A percentile compares a stretch with the other conserved stretches of the same genome.
Evolutionary conservation across 306 rosid species (phyloP).

Genomic region (Vigna trinervia): DNA sequence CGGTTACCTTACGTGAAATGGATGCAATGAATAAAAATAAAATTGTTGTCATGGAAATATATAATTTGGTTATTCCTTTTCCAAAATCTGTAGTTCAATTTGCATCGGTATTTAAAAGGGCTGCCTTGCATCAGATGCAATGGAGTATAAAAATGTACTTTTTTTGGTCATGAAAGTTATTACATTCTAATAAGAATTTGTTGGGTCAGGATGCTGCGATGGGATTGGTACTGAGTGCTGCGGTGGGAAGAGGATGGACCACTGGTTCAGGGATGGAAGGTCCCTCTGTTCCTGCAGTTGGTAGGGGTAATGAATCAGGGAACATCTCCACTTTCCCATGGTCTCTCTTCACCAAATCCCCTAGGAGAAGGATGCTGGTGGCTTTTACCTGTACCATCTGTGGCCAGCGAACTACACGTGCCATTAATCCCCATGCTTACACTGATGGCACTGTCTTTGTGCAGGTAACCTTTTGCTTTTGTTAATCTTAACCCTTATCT

Average conservation of each 20-base stretch:
- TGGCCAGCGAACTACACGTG: conserved; percentile 92
- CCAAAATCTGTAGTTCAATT: conserved; percentile 14
- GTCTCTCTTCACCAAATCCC: conserved; percentile 97
- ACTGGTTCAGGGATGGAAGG: conserved; percentile 99
- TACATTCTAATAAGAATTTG: conserved; percentile 22
- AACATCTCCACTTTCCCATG: conserved; percentile 94
- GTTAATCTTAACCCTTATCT: background rate
- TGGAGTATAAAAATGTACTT: background rate
- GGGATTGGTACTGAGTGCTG: conserved; percentile 96
- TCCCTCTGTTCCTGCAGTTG: conserved; percentile 82
- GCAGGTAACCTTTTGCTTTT: conserved; percentile 60
- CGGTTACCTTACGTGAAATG: background rate
- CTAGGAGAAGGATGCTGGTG: conserved; percentile 91
- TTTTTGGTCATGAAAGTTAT: background rate
- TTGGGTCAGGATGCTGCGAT: conserved; percentile 81
- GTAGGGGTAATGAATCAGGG: conserved; percentile 52
- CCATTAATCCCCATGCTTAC: conserved; percentile 96
- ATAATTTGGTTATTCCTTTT: background rate
- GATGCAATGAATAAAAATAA: background rate
- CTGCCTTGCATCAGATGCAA: background rate
- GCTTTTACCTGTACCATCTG: conserved; percentile 97
- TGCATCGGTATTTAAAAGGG: background rate
- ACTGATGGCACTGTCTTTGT: conserved; percentile 98
- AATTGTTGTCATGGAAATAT: background rate
- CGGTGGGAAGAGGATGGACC: conserved; percentile 93